Percentiles rank a stretch among this genome's conserved stretches.
Conservation (phyloP, 495 filamentous ascomycete genomes). For the Sphaerosporella brunnea region DNA sequence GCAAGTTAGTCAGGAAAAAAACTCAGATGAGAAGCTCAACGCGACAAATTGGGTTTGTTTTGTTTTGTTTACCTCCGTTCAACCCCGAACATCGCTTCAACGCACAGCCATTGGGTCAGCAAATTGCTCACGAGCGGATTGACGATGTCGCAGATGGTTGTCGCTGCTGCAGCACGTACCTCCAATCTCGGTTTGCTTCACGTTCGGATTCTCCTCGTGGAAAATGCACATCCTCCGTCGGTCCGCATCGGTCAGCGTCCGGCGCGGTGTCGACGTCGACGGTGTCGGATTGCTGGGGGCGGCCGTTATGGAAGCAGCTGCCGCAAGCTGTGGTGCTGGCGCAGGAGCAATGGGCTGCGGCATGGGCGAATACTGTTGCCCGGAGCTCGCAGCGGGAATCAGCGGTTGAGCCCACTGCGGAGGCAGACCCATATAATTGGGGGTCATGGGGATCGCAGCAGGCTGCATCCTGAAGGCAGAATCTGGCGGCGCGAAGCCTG, state of each 20-base stretch:
- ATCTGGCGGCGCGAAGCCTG: constrained; percentile 19
- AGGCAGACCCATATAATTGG: constrained; percentile 21
- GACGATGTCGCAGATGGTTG: constrained; percentile 10
- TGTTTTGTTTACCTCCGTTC: constrained; percentile 93
- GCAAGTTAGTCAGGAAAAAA: not conserved
- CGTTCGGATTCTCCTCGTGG: constrained; percentile 78
- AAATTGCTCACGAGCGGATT: constrained; percentile 2
- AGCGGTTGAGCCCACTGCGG: constrained; percentile 22
- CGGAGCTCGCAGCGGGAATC: constrained; percentile 5
- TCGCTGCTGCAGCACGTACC: constrained; percentile 33
- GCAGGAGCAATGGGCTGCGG: constrained; percentile 31
- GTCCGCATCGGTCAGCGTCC: constrained; percentile 85
- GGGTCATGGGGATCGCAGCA: constrained; percentile 19
- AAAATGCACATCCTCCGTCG: constrained; percentile 88
- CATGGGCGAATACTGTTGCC: not conserved
- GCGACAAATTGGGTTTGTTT: no score
- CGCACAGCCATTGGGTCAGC: constrained; percentile 16
- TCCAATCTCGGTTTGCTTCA: constrained; percentile 98
- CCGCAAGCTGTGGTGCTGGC: constrained; percentile 37
- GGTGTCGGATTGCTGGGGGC: constrained; percentile 27
- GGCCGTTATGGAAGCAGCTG: constrained; percentile 35
- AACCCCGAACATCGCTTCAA: constrained; percentile 75
- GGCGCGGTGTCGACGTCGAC: constrained; percentile 47
- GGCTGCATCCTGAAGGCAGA: constrained; percentile 21
- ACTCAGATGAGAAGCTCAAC: no score